phyloP scores from a whole-genome alignment of 2,329 filamentous ascomycete genomes.

The Clonostachys rosea region DNA sequence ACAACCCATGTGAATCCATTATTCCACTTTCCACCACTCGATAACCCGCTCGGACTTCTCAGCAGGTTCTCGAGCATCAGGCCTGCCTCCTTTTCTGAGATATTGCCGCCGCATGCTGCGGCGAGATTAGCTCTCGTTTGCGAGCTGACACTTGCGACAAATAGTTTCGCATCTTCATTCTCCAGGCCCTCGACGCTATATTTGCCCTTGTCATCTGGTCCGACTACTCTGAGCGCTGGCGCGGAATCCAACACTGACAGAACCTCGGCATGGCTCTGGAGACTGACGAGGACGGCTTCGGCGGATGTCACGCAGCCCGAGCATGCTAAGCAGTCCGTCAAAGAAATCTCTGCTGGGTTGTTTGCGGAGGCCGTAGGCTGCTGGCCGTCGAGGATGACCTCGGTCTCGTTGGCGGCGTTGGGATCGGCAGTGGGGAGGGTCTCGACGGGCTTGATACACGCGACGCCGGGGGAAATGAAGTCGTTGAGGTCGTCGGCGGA shows the following conservation, averaged over 20 bases:
- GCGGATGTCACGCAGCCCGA: constrained; percentile 97
- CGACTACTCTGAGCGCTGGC: constrained; percentile 38
- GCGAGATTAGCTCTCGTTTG: constrained; percentile 88
- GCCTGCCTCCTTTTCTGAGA: constrained; percentile 69
- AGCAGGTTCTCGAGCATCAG: constrained; percentile 81
- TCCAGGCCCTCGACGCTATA: constrained; percentile 46
- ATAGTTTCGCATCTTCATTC: constrained; percentile 64
- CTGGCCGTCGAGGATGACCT: constrained; percentile 92
- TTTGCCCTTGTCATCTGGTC: constrained; percentile 21
- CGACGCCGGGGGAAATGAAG: constrained; percentile 96
- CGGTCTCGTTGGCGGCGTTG: constrained; percentile 49
- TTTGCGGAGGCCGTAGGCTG: constrained; percentile 57
- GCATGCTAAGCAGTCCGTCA: constrained; percentile 96
- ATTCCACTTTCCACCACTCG: constrained; percentile 62
- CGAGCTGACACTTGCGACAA: constrained; percentile 89
- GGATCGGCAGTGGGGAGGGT: constrained; percentile 60
- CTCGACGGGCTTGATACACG: constrained; percentile 97
- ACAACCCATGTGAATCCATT: constrained; percentile 86
- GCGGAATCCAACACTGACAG: constrained; percentile 72
- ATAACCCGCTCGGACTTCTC: constrained; percentile 60
- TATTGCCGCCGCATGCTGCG: constrained; percentile 69
- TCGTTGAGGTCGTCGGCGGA: constrained; percentile 97
- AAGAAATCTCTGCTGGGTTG: constrained; percentile 82
- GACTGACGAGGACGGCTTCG: constrained; percentile 90
- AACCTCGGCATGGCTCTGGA: constrained; percentile 93